Conservation (phyloP, 2,329 filamentous ascomycete species). For the Ilyonectria robusta region DNA sequence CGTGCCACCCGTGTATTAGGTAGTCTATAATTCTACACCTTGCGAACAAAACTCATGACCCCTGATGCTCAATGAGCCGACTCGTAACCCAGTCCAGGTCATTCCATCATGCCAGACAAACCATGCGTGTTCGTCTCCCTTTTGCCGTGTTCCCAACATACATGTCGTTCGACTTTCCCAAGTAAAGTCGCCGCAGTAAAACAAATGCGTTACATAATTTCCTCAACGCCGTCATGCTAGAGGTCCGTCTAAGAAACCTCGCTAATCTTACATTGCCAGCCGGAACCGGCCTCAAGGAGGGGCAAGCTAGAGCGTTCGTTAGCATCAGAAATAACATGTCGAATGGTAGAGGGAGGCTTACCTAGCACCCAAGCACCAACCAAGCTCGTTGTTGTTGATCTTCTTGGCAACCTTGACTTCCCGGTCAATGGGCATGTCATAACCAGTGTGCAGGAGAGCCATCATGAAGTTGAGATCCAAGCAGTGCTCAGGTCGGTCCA, state of each 20-base stretch:
- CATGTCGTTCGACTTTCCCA: conserved; percentile 41
- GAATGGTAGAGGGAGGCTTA: conserved; percentile 61
- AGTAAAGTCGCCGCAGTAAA: conserved; percentile 39
- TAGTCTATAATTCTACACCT: conserved; percentile 47
- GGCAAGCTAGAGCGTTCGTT: conserved; percentile 74
- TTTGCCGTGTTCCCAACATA: conserved; percentile 41
- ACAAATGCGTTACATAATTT: conserved; percentile 38
- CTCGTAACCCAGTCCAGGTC: conserved; percentile 35
- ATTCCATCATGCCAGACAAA: conserved; percentile 37
- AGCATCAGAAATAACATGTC: conserved; percentile 25
- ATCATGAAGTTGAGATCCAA: conserved; percentile 98
- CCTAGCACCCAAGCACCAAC: conserved; percentile 98
- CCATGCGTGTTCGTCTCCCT: conserved; percentile 26
- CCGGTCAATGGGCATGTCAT: conserved; percentile 96
- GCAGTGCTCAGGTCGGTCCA: conserved; percentile 89
- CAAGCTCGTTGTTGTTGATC: conserved; percentile 96
- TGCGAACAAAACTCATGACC: conserved; percentile 38
- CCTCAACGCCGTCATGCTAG: conserved; percentile 43
- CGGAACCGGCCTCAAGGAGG: conserved; percentile 83
- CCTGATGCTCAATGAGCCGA: conserved; percentile 39
- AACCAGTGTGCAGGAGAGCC: conserved; percentile 91
- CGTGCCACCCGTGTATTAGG: conserved; percentile 43
- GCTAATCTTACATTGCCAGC: conserved; percentile 90
- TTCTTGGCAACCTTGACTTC: conserved; percentile 99
- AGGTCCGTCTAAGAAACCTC: conserved; percentile 71